Evolutionary conservation across 768 basidiomycete species (phyloP), one percentile per base, ranked within the genome.

Genomic region (Tylopilus sp.): DNA sequence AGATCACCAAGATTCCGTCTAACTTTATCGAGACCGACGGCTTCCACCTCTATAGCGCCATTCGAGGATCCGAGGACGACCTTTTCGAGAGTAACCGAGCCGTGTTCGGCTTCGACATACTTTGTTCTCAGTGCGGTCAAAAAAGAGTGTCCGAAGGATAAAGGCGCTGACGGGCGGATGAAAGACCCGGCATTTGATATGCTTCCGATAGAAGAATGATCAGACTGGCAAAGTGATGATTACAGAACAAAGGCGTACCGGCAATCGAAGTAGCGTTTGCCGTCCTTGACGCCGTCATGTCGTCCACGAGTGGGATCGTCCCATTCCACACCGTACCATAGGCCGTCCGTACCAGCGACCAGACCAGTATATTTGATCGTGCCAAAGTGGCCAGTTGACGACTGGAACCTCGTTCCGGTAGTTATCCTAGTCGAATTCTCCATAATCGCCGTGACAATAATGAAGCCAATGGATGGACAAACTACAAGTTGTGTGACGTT

Each of bases 301-400:
- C 89, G 95, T 25, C 96, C 96, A 52, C 93, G 82, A 9, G 67
- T 54, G 19, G 85, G 79, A 62, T 92, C 86, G 64, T 98, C 96
- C 91, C 95, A 98, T 72, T 98, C 96, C 43, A 98, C 81, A n/a
- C 96, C 96, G n/a, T 94, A 77, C 95, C 95, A 98, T 13, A 70
- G 60, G 4, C 89, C 90, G 4, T 71, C 63, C 0, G 89, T 83
- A 14, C 78, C 78, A 17, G 81, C 72, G 19, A 95, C 83, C 1
- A 67, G 57, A 2, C 92, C 92, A 14, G 79, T 70, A 63, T 80
- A 94, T 69, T 71, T 82, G 56, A 96, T 70, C 5, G 89, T 92
- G 3, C 87, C 92, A 40, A 80, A 64, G 61, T 83, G 65, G 19
- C 77, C 80, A 48, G 76, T 71, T 36, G 61, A 52, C 49, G 79